Evolutionary conservation across 495 filamentous ascomycete genomes (phyloP).

Genomic region (Xanthoparmelia taractica): DNA sequence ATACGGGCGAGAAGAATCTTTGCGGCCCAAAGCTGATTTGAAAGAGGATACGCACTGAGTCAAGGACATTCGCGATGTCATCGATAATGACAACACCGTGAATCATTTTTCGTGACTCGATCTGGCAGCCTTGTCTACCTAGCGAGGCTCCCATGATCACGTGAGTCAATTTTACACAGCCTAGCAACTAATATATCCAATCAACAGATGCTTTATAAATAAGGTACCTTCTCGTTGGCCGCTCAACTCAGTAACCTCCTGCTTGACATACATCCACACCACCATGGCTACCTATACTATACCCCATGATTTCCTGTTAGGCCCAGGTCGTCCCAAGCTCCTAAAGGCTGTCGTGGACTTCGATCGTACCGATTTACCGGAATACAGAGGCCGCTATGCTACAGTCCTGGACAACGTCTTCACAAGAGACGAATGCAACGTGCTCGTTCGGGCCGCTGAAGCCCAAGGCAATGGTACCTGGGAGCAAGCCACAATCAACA

Average conservation of each 20-base stretch:
- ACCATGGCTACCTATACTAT: background rate
- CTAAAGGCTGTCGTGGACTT: slow-evolving; percentile 33
- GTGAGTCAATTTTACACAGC: background rate
- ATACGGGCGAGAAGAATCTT: slow-evolving; percentile 33
- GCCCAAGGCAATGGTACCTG: slow-evolving; percentile 42
- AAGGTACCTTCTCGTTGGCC: background rate
- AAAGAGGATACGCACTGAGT: background rate
- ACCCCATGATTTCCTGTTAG: background rate
- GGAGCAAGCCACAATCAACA: slow-evolving; percentile 62
- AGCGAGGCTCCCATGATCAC: background rate
- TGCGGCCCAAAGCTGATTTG: background rate
- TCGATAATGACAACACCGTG: background rate
- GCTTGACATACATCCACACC: background rate
- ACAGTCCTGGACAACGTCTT: slow-evolving; percentile 58
- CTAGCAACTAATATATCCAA: background rate
- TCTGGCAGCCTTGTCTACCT: background rate
- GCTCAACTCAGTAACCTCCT: background rate
- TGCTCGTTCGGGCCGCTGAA: slow-evolving; percentile 51
- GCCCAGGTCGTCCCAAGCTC: background rate
- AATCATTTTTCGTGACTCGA: background rate
- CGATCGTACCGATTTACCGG: slow-evolving; percentile 48
- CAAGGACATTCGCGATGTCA: background rate
- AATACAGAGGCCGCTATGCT: slow-evolving; percentile 50
- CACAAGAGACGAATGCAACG: slow-evolving; percentile 51
- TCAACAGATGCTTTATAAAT: background rate